Conservation (phyloP, 2,329 filamentous ascomycete genomes). For the Colletotrichum salicis region DNA sequence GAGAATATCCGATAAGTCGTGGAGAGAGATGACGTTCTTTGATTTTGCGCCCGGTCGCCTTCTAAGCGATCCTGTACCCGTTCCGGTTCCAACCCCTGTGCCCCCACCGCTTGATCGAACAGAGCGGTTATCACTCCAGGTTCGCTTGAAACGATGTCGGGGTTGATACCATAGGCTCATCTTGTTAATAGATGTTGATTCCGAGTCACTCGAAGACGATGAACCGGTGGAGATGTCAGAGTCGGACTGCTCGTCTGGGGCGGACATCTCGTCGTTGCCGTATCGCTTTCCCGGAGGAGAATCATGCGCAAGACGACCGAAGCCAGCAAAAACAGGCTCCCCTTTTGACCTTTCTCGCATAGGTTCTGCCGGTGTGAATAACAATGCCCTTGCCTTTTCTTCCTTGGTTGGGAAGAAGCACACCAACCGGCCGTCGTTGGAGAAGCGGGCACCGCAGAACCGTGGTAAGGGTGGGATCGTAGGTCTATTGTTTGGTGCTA, state of each 20-base stretch:
- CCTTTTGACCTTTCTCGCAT: slow-evolving; percentile 61
- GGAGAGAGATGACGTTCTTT: slow-evolving; percentile 79
- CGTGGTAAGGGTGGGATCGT: slow-evolving; percentile 67
- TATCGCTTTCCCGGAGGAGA: slow-evolving; percentile 59
- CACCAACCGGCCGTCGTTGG: slow-evolving; percentile 69
- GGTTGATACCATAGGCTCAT: slow-evolving; percentile 67
- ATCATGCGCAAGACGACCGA: slow-evolving; percentile 65
- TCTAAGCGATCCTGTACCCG: slow-evolving; percentile 53
- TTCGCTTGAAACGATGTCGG: slow-evolving; percentile 62
- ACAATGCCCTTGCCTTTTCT: slow-evolving; percentile 63
- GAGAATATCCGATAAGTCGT: slow-evolving; percentile 76
- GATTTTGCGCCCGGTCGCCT: slow-evolving; percentile 59
- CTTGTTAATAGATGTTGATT: slow-evolving; percentile 71
- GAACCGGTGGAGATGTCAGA: slow-evolving; percentile 60
- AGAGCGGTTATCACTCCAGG: slow-evolving; percentile 67
- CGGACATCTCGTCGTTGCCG: slow-evolving; percentile 60
- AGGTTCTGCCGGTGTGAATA: slow-evolving; percentile 58
- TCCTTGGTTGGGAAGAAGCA: slow-evolving; percentile 78
- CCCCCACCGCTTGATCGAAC: slow-evolving; percentile 70
- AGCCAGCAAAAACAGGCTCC: slow-evolving; percentile 67
- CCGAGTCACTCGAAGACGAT: slow-evolving; percentile 68
- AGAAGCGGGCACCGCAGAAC: slow-evolving; percentile 70
- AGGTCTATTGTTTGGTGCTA: slow-evolving; percentile 62
- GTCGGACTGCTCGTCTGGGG: slow-evolving; percentile 62
- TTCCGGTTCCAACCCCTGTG: slow-evolving; percentile 66